Conservation (phyloP, 2,329 filamentous ascomycete genomes). For the Alternaria brassicicola region DNA sequence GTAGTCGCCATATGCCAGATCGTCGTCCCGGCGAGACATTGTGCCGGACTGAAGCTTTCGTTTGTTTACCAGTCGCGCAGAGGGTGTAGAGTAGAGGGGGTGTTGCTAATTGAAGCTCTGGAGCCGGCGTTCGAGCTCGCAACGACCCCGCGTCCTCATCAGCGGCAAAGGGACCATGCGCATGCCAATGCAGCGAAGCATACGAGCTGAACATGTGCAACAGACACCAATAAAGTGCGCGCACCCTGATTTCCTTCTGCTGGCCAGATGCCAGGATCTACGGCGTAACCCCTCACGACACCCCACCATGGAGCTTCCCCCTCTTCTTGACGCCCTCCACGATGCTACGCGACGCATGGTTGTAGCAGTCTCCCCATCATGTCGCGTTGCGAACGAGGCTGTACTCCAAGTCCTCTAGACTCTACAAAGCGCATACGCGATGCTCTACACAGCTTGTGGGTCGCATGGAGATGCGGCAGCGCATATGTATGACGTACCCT, state of each 20-base stretch:
- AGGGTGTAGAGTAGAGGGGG: background rate
- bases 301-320: background rate
- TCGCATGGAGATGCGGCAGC: conserved; percentile 6
- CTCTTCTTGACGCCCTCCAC: background rate
- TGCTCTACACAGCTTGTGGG: background rate
- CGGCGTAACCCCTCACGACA: background rate
- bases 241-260: background rate
- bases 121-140: conserved; percentile 10
- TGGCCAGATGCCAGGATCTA: background rate
- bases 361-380: background rate
- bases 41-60: conserved; percentile 23
- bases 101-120: conserved; percentile 10
- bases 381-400: background rate
- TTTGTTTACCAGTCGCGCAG: background rate
- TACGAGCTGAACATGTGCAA: conserved; percentile 9
- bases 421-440: background rate
- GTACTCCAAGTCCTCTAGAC: background rate
- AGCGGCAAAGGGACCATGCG: conserved; percentile 14
- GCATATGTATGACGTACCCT: conserved; percentile 17
- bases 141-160: conserved; percentile 29
- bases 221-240: background rate
- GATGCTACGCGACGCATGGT: background rate
- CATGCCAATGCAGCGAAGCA: conserved; percentile 3
- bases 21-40: conserved; percentile 54
- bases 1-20: conserved; percentile 63